A percentile compares a stretch with the other conserved stretches of the same genome.
Conservation (phyloP, 2,329 filamentous ascomycete species). For the Aspergillus awamori region DNA sequence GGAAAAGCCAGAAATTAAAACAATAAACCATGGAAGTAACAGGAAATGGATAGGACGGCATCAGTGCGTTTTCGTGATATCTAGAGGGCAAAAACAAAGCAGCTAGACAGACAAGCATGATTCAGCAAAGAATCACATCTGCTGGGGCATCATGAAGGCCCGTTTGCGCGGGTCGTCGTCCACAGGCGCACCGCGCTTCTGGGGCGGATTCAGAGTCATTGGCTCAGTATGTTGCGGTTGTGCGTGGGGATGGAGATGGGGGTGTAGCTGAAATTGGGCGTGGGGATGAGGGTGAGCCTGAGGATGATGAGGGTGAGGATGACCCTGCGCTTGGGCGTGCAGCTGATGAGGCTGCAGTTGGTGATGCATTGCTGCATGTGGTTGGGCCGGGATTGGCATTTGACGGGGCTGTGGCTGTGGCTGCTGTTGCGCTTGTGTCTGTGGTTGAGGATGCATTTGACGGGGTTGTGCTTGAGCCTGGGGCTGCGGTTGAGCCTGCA, state of each 20-base stretch:
- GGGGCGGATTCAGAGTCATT: constrained; percentile 23
- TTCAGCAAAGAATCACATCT: constrained; percentile 9
- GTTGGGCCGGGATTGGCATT: constrained; percentile 11
- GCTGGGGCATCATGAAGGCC: constrained; percentile 25
- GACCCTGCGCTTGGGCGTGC: constrained; percentile 12
- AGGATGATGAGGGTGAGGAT: constrained; percentile 15
- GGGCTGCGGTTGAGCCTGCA: constrained; percentile 11
- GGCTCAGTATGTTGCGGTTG: constrained; percentile 19
- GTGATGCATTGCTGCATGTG: constrained; percentile 18
- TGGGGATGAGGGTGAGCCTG: constrained; percentile 16
- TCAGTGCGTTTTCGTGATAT: not conserved
- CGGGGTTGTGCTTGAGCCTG: constrained; percentile 28
- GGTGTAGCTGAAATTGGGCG: constrained; percentile 7
- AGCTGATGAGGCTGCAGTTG: constrained; percentile 14
- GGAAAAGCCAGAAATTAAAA: not conserved
- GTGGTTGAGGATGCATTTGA: constrained; percentile 21
- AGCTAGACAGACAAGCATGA: not conserved
- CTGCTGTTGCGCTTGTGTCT: constrained; percentile 13
- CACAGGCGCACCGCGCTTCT: constrained; percentile 21
- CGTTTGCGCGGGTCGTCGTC: constrained; percentile 28
- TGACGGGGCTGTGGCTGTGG: constrained; percentile 13
- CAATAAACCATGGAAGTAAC: not conserved
- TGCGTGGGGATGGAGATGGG: constrained; percentile 17
- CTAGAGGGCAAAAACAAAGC: not conserved
- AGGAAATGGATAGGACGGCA: not conserved